Conservation (phyloP, 2,329 filamentous ascomycete genomes). For the Fusarium transvaalense region DNA sequence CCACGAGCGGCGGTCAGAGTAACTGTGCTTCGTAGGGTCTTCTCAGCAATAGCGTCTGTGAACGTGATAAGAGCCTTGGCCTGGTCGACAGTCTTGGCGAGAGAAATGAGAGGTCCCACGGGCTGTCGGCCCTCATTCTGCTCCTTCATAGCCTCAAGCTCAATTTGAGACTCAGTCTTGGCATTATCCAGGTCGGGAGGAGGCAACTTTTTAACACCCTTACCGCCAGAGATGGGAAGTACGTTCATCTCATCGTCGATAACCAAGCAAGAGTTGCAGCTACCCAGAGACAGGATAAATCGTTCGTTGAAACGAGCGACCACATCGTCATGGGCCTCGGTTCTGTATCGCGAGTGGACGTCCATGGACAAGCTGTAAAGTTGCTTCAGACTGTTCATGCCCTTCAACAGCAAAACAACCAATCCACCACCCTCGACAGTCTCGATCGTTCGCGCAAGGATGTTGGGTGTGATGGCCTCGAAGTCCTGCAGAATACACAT, state of each 20-base stretch:
- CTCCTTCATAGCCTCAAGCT: slow-evolving; percentile 89
- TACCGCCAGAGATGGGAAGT: slow-evolving; percentile 94
- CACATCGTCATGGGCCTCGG: slow-evolving; percentile 95
- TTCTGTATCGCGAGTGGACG: slow-evolving; percentile 94
- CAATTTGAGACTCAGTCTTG: slow-evolving; percentile 77
- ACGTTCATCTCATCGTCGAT: slow-evolving; percentile 99
- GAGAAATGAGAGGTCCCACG: slow-evolving; percentile 83
- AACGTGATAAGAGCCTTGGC: slow-evolving; percentile 97
- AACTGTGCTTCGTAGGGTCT: slow-evolving; percentile 93
- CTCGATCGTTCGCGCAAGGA: slow-evolving; percentile 93
- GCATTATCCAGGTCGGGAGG: slow-evolving; percentile 79
- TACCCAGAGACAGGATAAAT: slow-evolving; percentile 94
- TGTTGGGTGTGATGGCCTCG: slow-evolving; percentile 96
- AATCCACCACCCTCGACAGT: slow-evolving; percentile 97
- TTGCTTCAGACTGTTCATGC: slow-evolving; percentile 97
- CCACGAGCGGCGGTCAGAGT: slow-evolving; percentile 93
- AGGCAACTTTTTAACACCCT: slow-evolving; percentile 85
- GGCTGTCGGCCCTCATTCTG: slow-evolving; percentile 86
- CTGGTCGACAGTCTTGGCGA: slow-evolving; percentile 93
- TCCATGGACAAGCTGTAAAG: slow-evolving; percentile 98
- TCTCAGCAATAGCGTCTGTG: slow-evolving; percentile 95
- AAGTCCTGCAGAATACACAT: slow-evolving; percentile 99
- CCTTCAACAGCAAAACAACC: slow-evolving; percentile 90
- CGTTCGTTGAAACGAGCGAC: slow-evolving; percentile 97
- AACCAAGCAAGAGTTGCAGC: slow-evolving; percentile 93